Percentiles rank a stretch among this genome's conserved stretches.
Conservation (phyloP, 306 rosid species). For the Corylus avellana region DNA sequence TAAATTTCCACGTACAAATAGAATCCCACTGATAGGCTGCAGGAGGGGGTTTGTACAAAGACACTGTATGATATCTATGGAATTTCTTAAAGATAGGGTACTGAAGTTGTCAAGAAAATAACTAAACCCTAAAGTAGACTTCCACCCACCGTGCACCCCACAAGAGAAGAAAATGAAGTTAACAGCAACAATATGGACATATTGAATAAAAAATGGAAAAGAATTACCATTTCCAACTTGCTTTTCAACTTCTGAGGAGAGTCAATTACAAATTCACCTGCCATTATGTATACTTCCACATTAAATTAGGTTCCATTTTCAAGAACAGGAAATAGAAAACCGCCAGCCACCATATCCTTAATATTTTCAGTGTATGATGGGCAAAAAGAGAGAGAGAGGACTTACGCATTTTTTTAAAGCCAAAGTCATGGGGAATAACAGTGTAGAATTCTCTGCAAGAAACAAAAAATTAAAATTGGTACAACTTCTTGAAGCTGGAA, state of each 20-base stretch:
- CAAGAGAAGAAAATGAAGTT: not conserved
- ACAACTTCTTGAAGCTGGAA: constrained; percentile 25
- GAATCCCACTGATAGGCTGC: not conserved
- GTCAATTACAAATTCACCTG: constrained; percentile 90
- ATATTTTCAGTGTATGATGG: not conserved
- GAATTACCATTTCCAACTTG: constrained; percentile 88
- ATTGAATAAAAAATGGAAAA: constrained; percentile 15
- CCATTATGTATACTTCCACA: constrained; percentile 29
- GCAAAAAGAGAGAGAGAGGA: constrained; percentile 34
- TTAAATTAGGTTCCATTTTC: constrained; percentile 21
- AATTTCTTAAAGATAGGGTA: not conserved
- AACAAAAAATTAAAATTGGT: constrained; percentile 26
- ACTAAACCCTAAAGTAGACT: not conserved
- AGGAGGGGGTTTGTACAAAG: constrained; percentile 6
- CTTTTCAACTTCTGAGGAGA: constrained; percentile 84
- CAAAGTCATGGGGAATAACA: constrained; percentile 93
- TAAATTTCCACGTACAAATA: constrained; percentile 2
- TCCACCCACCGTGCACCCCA: not conserved
- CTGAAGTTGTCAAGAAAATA: not conserved
- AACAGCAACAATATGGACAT: constrained; percentile 25
- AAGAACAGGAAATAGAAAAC: constrained; percentile 19
- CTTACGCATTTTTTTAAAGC: constrained; percentile 90
- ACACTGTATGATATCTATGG: not conserved
- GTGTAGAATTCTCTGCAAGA: constrained; percentile 92
- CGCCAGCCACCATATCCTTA: constrained; percentile 1